A percentile compares a stretch with the other conserved stretches of the same genome.
Evolutionary conservation across 2,329 filamentous ascomycete species (phyloP).

Genomic region (Cladophialophora bantiana): DNA sequence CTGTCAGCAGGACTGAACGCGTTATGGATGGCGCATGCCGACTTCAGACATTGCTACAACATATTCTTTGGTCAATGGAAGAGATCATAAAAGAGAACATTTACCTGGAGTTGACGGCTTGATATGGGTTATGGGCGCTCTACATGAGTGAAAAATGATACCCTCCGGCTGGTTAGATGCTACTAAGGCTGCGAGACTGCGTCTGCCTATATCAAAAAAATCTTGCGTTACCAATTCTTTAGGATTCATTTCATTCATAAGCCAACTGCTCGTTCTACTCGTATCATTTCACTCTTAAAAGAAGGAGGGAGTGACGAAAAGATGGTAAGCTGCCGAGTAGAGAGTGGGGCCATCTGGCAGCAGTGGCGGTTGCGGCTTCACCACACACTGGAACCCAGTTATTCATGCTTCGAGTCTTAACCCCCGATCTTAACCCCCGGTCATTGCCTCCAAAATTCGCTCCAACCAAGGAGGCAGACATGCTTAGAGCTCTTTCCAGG

Average conservation of each 20-base stretch:
- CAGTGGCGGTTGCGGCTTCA: neutral
- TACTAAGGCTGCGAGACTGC: slow-evolving; percentile 1
- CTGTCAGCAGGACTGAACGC: neutral
- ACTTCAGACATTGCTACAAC: neutral
- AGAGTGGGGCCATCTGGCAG: neutral
- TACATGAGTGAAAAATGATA: slow-evolving; percentile 17
- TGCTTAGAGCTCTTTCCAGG: slow-evolving; percentile 8
- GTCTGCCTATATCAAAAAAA: neutral
- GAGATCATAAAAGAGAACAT: neutral
- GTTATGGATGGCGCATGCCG: neutral
- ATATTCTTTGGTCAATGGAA: neutral
- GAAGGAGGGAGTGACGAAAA: neutral
- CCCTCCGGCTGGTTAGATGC: slow-evolving; percentile 7
- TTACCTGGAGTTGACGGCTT: slow-evolving; percentile 10
- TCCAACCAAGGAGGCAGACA: slow-evolving; percentile 16
- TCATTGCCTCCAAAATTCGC: neutral
- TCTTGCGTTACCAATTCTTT: neutral
- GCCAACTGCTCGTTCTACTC: neutral
- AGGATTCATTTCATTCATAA: neutral
- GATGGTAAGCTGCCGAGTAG: neutral
- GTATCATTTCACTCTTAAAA: neutral
- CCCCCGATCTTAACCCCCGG: neutral
- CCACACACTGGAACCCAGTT: neutral
- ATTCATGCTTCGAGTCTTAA: neutral
- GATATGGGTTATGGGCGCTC: slow-evolving; percentile 2